phyloP scores from a whole-genome alignment of 345 rosid genomes.

The Sisymbrium irio region DNA sequence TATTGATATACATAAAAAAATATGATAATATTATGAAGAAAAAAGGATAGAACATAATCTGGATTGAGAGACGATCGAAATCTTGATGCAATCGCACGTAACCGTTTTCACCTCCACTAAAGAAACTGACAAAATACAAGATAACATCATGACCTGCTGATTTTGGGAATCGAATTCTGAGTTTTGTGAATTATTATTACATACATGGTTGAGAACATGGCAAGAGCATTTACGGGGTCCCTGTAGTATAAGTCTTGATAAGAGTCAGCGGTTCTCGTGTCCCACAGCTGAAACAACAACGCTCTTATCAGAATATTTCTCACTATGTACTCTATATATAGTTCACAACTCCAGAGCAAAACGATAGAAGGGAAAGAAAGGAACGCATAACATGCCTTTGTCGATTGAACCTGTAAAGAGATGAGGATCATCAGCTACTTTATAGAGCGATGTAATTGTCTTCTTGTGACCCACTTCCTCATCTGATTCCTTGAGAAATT shows the following conservation, averaged over 20 bases:
- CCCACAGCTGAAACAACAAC: constrained; percentile 71
- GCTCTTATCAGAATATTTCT: neutral
- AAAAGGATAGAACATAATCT: neutral
- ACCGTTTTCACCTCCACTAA: constrained; percentile 97
- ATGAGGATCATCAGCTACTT: constrained; percentile 80
- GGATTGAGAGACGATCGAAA: constrained; percentile 27
- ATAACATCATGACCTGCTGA: neutral
- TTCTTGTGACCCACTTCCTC: constrained; percentile 82
- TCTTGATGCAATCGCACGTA: constrained; percentile 87
- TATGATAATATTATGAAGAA: neutral
- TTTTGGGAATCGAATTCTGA: neutral
- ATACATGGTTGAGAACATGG: constrained; percentile 93
- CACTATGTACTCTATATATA: neutral
- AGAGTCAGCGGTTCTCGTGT: constrained; percentile 78
- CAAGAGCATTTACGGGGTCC: constrained; percentile 94
- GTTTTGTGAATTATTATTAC: neutral
- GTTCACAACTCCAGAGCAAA: neutral
- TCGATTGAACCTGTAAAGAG: constrained; percentile 86
- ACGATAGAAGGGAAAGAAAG: neutral
- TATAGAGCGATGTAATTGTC: constrained; percentile 73
- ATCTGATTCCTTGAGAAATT: constrained; percentile 64
- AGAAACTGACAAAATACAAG: constrained; percentile 49
- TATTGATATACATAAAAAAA: neutral
- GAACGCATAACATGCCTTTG: constrained; percentile 54
- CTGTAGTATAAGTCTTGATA: constrained; percentile 78